A percentile compares a stretch with the other conserved stretches of the same genome.
phyloP scores from a whole-genome alignment of 257 asterid species.

The Paulownia fortunei region DNA sequence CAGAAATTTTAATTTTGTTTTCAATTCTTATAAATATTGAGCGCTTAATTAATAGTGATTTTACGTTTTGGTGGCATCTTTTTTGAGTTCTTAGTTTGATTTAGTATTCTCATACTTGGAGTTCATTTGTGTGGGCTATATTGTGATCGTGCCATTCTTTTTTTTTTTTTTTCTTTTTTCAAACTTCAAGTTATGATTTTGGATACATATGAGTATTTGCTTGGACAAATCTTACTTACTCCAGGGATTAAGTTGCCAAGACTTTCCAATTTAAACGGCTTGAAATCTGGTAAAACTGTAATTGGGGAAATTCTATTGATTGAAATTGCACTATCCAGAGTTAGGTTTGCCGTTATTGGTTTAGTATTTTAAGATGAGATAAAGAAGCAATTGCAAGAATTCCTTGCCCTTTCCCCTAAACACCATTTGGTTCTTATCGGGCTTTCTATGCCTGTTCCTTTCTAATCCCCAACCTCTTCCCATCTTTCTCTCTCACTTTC shows the following conservation, averaged over 20 bases:
- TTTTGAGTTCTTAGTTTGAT: neutral
- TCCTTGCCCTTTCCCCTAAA: neutral
- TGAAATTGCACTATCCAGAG: neutral
- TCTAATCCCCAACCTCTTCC: neutral
- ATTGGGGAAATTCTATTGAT: neutral
- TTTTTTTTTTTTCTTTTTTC: neutral
- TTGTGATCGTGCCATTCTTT: neutral
- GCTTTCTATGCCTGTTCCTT: neutral
- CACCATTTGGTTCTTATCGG: neutral
- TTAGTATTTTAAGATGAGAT: neutral
- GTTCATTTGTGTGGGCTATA: neutral
- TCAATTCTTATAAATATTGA: neutral
- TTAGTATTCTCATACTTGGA: neutral
- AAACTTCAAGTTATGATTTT: neutral
- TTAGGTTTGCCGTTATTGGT: neutral
- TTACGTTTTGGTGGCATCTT: neutral
- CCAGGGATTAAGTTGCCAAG: neutral
- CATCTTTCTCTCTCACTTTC: neutral
- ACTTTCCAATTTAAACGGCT: neutral
- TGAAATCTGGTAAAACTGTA: neutral
- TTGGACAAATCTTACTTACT: neutral
- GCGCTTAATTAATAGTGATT: neutral
- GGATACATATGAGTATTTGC: neutral
- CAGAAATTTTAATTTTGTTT: neutral
- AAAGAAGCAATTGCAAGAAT: neutral